Percentiles rank a stretch among this genome's conserved stretches.
These are phyloP conservation scores for Trichosanthes truncata DNA, from an alignment of 306 rosid genomes.

Conservation along the genomic window DNA sequence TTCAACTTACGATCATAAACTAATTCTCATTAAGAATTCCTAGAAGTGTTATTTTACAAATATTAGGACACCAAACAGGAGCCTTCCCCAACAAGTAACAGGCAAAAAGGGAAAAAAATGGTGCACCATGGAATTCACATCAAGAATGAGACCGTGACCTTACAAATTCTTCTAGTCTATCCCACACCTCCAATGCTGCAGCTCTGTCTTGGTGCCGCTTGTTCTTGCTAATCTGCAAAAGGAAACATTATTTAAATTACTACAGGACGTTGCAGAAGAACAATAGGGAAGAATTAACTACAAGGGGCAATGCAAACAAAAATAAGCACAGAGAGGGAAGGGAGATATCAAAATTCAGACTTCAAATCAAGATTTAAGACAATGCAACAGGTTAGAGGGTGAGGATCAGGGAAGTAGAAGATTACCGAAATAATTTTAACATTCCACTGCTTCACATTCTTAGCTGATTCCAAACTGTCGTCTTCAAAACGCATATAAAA, in stretches of 20 bases:
- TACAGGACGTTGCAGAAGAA: background rate
- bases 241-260: background rate
- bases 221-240: constrained; percentile 84
- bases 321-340: background rate
- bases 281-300: background rate
- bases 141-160: constrained; percentile 88
- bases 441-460: constrained; percentile 96
- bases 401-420: background rate
- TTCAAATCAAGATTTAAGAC: background rate
- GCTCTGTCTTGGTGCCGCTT: constrained; percentile 97
- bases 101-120: background rate
- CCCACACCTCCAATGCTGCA: constrained; percentile 99
- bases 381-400: background rate
- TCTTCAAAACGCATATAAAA: constrained; percentile 58
- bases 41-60: background rate
- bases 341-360: background rate
- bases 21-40: background rate
- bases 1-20: constrained; percentile 1
- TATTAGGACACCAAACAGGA: background rate
- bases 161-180: constrained; percentile 85
- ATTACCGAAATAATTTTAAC: constrained; percentile 86
- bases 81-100: background rate
- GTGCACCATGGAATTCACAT: constrained; percentile 15
- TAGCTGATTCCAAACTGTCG: constrained; percentile 87
- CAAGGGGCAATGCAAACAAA: background rate